Base-by-base conservation (phyloP, 176 grass and related monocot species). In the Eleusine indica region DNA sequence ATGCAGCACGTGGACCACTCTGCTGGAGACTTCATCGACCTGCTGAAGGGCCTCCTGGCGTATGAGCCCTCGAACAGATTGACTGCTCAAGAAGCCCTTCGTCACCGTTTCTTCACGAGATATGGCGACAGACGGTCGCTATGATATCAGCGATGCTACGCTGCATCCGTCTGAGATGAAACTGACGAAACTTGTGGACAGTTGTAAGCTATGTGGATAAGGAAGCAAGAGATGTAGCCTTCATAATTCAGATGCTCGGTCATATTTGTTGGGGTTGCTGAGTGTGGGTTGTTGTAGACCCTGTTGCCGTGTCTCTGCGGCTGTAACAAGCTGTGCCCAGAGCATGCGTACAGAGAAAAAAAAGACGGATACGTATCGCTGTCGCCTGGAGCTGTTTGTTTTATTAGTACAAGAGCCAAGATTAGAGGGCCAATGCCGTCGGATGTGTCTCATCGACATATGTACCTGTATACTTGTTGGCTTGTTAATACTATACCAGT, bases 1-100 rank as follows among this genome's bases (percentile, higher is more conserved):
- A 91, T 91, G 89, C 89, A 91, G 52, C 85, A 91, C 30, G 89
- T 84, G 42, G 89, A 91, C 76, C 89, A 91, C 89, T 91, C 85
- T 65, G 85, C 89, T 5, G 89, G 89, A 46, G 89, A 87, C 21
- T 75, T 84, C 21, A 87, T 91, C 17, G 81, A 80, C 64, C 89
- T 91, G 19, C 53, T 91, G 70, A 86, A 87, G 69, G 65, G 75
- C 80, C 89, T 91, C 54, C 63, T 91, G 28, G 71, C 74, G 0
- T 87, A 91, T 21, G 85, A 91, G 53, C 89, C 89, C 3, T 87
- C 69, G 0, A 64, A 63, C 15, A 86, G 89, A 52, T 25, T 87
- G 65, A 91, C 81, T 12, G 76, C 89, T 76, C 35, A 84, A 42
- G 81, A 91, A 81, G 85, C 81, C 1, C 19, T 87, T 19, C 30